Evolutionary conservation across 768 basidiomycete genomes (phyloP).

Genomic region (Amanita pseudoporphyria): DNA sequence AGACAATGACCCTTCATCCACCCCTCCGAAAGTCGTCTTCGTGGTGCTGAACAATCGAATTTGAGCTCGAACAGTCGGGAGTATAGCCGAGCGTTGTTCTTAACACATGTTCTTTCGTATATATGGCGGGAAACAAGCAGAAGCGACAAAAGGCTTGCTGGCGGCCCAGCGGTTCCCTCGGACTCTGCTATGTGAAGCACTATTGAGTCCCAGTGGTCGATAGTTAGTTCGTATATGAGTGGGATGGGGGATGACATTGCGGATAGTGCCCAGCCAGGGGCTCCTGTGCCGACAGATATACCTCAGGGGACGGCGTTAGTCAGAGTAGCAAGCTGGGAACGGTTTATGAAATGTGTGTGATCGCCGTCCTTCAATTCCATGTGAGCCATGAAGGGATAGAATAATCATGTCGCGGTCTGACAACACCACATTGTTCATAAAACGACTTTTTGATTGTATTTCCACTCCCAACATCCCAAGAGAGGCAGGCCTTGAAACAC

Average conservation of each 20-base stretch:
- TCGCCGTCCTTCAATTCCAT: conserved; percentile 20
- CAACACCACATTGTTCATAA: background rate
- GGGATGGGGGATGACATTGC: conserved; percentile 11
- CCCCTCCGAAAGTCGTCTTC: conserved; percentile 26
- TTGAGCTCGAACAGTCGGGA: conserved; percentile 34
- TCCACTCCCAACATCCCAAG: background rate
- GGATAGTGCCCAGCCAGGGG: background rate
- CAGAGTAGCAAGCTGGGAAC: conserved; percentile 10
- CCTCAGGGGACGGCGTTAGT: conserved; percentile 3
- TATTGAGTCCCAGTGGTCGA: conserved; percentile 30
- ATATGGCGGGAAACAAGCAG: conserved; percentile 28
- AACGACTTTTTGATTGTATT: background rate
- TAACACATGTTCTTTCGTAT: conserved; percentile 23
- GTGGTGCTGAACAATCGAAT: conserved; percentile 32
- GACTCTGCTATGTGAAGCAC: conserved; percentile 28
- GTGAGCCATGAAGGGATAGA: background rate
- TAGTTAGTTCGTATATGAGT: conserved; percentile 14
- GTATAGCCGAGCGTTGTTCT: conserved; percentile 28
- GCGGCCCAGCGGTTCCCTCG: conserved; percentile 33
- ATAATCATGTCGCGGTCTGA: background rate
- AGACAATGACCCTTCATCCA: conserved; percentile 29
- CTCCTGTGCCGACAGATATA: background rate
- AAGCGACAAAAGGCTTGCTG: conserved; percentile 26
- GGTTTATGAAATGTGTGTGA: conserved; percentile 16
- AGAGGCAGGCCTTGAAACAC: background rate